A percentile compares a stretch with the other conserved stretches of the same genome.
Conservation (phyloP, 768 basidiomycete species). For the Sarcomyxa edulis region DNA sequence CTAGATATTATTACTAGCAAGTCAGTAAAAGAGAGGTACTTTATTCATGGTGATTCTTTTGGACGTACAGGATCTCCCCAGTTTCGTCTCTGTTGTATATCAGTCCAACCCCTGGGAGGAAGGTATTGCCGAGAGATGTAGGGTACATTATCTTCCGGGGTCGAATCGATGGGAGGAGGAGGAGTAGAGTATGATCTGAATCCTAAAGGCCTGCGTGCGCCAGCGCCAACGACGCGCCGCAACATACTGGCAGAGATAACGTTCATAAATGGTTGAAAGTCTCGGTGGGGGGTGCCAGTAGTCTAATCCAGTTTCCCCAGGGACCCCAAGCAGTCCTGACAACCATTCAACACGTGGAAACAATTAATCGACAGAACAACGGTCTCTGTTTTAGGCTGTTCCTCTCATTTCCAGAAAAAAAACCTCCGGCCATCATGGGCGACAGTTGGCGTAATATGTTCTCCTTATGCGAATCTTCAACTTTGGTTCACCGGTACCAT, state of each 20-base stretch:
- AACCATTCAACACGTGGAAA: no score
- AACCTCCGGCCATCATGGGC: slow-evolving; percentile 20
- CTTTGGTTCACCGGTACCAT: slow-evolving; percentile 6
- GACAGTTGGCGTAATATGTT: slow-evolving; percentile 11
- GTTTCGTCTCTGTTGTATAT: slow-evolving; percentile 71
- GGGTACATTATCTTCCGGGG: slow-evolving; percentile 44
- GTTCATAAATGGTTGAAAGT: slow-evolving; percentile 22
- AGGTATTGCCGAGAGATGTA: slow-evolving; percentile 60
- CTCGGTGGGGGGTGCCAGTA: slow-evolving; percentile 3
- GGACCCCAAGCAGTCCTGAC: no score
- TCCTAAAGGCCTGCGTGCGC: slow-evolving; percentile 15
- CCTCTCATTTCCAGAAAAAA: slow-evolving; percentile 10
- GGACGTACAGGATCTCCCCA: slow-evolving; percentile 68
- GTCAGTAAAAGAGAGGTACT: slow-evolving; percentile 6
- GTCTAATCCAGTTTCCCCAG: no score
- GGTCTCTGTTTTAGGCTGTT: no score
- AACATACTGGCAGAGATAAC: slow-evolving; percentile 31
- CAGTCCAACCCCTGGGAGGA: slow-evolving; percentile 68
- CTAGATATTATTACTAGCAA: slow-evolving; percentile 30
- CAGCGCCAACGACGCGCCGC: slow-evolving; percentile 30
- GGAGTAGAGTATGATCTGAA: slow-evolving; percentile 29
- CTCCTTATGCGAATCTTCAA: slow-evolving; percentile 14
- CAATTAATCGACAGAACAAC: no score
- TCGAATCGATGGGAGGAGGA: no score
- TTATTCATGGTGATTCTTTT: neutral